phyloP scores from a whole-genome alignment of 768 basidiomycete species.

The Auriscalpium orientale region DNA sequence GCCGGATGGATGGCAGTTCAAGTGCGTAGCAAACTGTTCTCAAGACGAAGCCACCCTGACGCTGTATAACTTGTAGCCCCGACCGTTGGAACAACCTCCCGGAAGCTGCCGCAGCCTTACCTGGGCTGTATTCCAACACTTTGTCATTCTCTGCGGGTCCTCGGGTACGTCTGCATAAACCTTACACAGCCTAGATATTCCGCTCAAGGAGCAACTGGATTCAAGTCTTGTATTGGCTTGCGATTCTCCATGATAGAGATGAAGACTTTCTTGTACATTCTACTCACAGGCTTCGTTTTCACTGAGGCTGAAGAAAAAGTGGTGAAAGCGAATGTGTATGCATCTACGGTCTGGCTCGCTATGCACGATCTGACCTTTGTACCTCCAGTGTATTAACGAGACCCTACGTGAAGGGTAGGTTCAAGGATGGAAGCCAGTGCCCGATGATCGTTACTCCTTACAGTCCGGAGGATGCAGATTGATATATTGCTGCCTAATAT shows the following conservation, averaged over 20 bases:
- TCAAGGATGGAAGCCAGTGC: slow-evolving; percentile 15
- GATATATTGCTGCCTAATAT: background rate
- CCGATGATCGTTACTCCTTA: slow-evolving; percentile 11
- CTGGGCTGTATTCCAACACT: slow-evolving; percentile 65
- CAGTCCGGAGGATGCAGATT: background rate
- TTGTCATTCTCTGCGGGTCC: slow-evolving; percentile 79
- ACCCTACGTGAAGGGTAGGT: slow-evolving; percentile 7
- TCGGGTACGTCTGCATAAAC: slow-evolving; percentile 41
- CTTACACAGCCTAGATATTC: background rate
- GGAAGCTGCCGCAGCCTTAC: slow-evolving; percentile 54
- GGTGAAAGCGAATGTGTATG: slow-evolving; percentile 63
- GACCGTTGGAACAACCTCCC: slow-evolving; percentile 78
- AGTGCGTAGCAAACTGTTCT: slow-evolving; percentile 32
- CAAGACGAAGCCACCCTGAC: background rate
- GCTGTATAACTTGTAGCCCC: slow-evolving; percentile 38
- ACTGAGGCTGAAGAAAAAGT: slow-evolving; percentile 72
- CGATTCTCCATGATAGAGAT: slow-evolving; percentile 81
- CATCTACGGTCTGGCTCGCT: background rate
- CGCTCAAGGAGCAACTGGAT: background rate
- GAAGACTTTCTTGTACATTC: slow-evolving; percentile 65
- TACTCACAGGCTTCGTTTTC: slow-evolving; percentile 66
- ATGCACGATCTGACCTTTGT: background rate
- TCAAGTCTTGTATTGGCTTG: slow-evolving; percentile 75
- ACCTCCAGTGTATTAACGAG: slow-evolving; percentile 11
- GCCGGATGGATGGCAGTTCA: slow-evolving; percentile 71